Conservation (phyloP, 2,329 filamentous ascomycete genomes). For the Cadophora gregata region DNA sequence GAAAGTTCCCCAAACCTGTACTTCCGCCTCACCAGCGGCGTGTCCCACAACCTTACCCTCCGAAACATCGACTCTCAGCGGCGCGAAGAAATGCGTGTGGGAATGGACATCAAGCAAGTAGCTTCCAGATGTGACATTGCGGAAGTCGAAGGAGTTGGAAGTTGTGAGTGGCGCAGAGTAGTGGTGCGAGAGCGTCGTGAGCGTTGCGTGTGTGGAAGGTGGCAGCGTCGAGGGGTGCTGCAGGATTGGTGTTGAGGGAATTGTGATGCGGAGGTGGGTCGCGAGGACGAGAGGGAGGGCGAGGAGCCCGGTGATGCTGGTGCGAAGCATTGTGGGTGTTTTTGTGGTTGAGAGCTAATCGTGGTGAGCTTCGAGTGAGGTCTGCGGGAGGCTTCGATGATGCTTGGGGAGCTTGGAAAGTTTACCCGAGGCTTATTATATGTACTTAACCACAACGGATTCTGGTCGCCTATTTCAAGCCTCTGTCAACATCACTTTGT, state of each 20-base stretch:
- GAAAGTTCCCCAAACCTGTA: constrained; percentile 82
- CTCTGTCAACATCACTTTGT: not conserved
- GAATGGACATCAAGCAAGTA: constrained; percentile 86
- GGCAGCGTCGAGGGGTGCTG: constrained; percentile 51
- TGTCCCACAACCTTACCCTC: constrained; percentile 40
- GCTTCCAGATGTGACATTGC: constrained; percentile 70
- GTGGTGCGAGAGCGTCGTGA: constrained; percentile 59
- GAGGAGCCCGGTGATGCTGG: constrained; percentile 45
- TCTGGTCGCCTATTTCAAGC: not conserved
- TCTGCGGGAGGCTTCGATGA: not conserved
- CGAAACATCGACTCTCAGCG: constrained; percentile 78
- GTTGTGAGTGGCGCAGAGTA: constrained; percentile 68
- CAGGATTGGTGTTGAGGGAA: constrained; percentile 38
- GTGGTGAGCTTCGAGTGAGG: constrained; percentile 14
- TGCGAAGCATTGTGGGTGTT: constrained; percentile 46
- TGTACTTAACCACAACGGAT: not conserved
- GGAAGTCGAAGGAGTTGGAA: constrained; percentile 77
- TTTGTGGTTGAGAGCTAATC: not conserved
- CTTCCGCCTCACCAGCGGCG: constrained; percentile 52
- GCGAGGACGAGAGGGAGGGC: constrained; percentile 46
- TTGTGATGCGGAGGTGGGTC: constrained; percentile 40
- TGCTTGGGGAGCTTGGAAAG: constrained; percentile 2
- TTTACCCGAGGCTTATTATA: constrained; percentile 3
- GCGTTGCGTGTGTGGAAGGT: constrained; percentile 67
- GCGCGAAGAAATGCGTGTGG: constrained; percentile 75